Conservation (phyloP, 805 yeast species). For the Yarrowia bubula region DNA sequence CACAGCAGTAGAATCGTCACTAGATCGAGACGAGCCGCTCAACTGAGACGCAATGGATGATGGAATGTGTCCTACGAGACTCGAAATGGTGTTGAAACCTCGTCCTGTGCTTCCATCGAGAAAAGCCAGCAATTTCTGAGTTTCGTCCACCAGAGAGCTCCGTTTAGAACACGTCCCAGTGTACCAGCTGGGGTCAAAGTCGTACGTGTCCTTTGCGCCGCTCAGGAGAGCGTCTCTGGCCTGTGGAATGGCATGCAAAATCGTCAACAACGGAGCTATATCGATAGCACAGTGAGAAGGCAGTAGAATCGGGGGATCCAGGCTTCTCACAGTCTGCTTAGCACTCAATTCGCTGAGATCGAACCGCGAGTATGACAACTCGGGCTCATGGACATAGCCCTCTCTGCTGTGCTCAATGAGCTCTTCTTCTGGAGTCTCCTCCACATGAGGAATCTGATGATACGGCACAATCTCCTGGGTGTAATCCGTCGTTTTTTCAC, state of each 20-base stretch:
- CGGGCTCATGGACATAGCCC: neutral
- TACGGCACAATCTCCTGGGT: neutral
- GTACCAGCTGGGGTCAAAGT: conserved; percentile 37
- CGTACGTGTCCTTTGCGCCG: conserved; percentile 32
- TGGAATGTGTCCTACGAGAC: conserved; percentile 21
- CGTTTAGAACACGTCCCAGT: conserved; percentile 29
- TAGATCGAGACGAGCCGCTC: conserved; percentile 19
- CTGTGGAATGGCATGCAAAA: conserved; percentile 38
- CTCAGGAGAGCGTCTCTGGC: conserved; percentile 35
- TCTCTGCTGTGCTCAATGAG: neutral
- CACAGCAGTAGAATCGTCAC: conserved; percentile 29
- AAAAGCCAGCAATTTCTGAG: conserved; percentile 38
- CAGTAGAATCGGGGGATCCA: conserved; percentile 31
- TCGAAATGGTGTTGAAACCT: conserved; percentile 32
- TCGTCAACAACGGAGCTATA: conserved; percentile 35
- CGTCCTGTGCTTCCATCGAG: conserved; percentile 36
- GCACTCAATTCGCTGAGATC: conserved; percentile 1
- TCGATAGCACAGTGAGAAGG: conserved; percentile 30
- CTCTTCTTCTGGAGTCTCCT: conserved; percentile 3
- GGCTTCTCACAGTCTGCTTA: neutral
- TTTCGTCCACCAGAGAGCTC: conserved; percentile 34
- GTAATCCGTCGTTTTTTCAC: neutral
- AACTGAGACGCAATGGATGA: neutral
- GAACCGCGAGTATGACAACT: neutral
- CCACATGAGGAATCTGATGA: conserved; percentile 2